phyloP scores from a whole-genome alignment of 176 grass and related monocot genomes.

The Triticum timopheevii region DNA sequence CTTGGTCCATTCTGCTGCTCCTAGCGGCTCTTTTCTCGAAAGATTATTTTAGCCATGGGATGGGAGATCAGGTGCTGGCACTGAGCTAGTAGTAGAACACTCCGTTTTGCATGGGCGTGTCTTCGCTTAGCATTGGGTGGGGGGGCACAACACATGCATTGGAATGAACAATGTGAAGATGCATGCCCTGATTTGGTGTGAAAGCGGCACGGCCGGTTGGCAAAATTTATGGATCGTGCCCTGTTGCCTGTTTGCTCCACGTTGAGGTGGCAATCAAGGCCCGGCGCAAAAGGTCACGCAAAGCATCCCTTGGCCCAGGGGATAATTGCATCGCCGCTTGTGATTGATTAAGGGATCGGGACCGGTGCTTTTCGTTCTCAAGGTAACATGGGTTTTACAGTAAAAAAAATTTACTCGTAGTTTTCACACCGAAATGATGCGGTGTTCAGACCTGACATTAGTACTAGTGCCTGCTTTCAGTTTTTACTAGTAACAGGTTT shows the following conservation, averaged over 20 bases:
- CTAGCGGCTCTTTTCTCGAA: background rate
- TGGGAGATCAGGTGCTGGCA: background rate
- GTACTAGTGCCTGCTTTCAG: too few relatives aligned
- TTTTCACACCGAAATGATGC: too few relatives aligned
- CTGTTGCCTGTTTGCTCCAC: background rate
- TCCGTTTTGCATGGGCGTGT: background rate
- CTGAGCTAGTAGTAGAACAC: background rate
- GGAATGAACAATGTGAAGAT: slow-evolving; percentile 12
- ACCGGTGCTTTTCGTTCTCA: too few relatives aligned
- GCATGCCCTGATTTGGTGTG: background rate
- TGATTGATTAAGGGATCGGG: background rate
- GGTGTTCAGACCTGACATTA: too few relatives aligned
- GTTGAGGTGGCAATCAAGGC: slow-evolving; percentile 9
- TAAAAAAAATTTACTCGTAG: too few relatives aligned
- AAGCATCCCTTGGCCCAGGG: background rate
- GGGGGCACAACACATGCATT: background rate
- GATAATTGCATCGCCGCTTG: background rate
- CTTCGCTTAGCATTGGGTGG: background rate
- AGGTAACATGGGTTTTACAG: too few relatives aligned
- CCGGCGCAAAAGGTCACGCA: slow-evolving; percentile 6
- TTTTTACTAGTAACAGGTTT: too few relatives aligned
- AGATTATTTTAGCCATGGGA: too few relatives aligned
- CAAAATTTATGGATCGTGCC: slow-evolving; percentile 31
- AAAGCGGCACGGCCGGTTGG: slow-evolving; percentile 5
- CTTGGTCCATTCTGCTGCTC: background rate